Conservation (phyloP, 176 grass and related monocot species). For the Musa beccarii region DNA sequence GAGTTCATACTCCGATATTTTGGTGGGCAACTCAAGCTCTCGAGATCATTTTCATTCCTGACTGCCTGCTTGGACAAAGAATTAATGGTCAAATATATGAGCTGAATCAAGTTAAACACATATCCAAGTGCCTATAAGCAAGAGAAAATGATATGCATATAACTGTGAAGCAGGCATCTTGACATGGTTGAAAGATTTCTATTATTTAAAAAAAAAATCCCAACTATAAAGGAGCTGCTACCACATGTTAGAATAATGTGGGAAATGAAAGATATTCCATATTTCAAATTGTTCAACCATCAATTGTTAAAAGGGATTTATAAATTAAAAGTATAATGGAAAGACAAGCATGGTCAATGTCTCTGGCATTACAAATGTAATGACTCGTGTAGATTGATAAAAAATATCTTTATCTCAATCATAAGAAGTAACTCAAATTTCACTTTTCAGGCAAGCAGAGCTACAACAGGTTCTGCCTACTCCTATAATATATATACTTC, state of each 20-base stretch:
- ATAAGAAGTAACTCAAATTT: no score
- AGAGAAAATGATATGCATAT: not conserved
- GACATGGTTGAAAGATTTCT: not conserved
- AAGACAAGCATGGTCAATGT: not conserved
- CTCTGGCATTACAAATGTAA: no score
- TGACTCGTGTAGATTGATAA: no score
- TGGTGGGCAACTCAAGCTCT: slow-evolving; percentile 42
- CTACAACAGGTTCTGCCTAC: no score
- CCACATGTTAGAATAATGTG: not conserved
- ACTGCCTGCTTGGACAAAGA: slow-evolving; percentile 46
- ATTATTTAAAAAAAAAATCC: not conserved
- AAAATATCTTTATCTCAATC: no score
- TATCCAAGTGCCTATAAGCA: not conserved
- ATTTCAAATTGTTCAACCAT: not conserved
- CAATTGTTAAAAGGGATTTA: no score
- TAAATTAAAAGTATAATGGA: no score
- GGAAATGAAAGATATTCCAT: not conserved
- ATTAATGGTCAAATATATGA: not conserved
- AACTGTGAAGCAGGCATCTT: not conserved
- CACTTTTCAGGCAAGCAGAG: no score
- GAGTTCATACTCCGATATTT: slow-evolving; percentile 58
- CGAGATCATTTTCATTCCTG: slow-evolving; percentile 62
- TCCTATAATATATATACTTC: no score
- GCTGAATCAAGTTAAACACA: not conserved
- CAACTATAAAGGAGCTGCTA: not conserved